Evolutionary conservation across 768 basidiomycete species (phyloP).

Genomic region (Phlegmacium glaucopus): DNA sequence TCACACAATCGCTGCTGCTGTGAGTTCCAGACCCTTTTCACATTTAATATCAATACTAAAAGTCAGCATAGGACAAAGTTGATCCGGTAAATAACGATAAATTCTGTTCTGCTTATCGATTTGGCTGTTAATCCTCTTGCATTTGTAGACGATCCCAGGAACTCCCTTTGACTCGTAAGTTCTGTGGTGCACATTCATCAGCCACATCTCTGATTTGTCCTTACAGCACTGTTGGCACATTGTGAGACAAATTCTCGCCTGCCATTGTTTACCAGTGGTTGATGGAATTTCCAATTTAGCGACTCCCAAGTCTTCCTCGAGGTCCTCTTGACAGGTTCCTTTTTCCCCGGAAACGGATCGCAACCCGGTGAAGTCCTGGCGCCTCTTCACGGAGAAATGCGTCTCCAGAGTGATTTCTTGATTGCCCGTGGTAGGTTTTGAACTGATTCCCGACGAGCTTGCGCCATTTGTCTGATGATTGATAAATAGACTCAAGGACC

Average conservation of each 20-base stretch:
- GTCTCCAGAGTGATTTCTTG: constrained; percentile 34
- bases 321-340: constrained; percentile 20
- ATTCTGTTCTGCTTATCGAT: no score
- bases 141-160: constrained; percentile 10
- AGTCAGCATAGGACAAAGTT: constrained; percentile 1
- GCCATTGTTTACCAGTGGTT: not conserved
- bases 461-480: not conserved
- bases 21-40: not conserved
- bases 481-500: constrained; percentile 10
- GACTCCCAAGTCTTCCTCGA: constrained; percentile 35
- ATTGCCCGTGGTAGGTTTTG: constrained; percentile 9
- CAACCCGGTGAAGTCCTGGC: constrained; percentile 30
- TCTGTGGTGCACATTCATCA: no score
- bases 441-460: not conserved
- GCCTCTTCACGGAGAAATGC: constrained; percentile 33
- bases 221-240: constrained; percentile 18
- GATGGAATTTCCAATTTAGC: not conserved
- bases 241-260: constrained; percentile 4
- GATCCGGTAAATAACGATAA: not conserved
- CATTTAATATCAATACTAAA: not conserved
- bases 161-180: constrained; percentile 30
- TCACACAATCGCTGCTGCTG: constrained; percentile 20
- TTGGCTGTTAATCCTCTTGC: no score
- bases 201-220: no score
- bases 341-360: constrained; percentile 12